phyloP scores from a whole-genome alignment of 371 early-diverging fungal genomes.

The Mortierella sp. region DNA sequence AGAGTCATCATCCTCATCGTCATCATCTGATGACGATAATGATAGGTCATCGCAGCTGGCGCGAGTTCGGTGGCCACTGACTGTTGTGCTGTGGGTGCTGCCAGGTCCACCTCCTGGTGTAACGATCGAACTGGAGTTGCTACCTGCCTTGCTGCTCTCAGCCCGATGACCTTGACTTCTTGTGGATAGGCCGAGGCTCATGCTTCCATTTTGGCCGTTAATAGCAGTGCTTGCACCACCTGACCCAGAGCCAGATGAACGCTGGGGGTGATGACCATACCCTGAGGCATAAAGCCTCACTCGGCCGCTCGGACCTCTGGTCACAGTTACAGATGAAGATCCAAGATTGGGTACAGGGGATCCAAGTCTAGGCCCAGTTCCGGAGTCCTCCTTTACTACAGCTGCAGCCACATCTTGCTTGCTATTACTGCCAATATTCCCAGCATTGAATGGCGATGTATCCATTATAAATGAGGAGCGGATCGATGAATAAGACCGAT shows the following conservation, averaged over 20 bases:
- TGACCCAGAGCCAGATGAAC: slow-evolving; percentile 52
- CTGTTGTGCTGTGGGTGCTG: slow-evolving; percentile 7
- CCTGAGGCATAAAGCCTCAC: slow-evolving; percentile 38
- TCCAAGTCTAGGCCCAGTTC: slow-evolving; percentile 2
- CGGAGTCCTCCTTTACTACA: neutral
- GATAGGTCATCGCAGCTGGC: slow-evolving; percentile 54
- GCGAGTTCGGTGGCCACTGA: slow-evolving; percentile 35
- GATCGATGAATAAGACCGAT: slow-evolving; percentile 54
- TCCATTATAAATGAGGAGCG: slow-evolving; percentile 56
- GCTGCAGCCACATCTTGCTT: neutral
- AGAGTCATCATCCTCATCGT: slow-evolving; percentile 55
- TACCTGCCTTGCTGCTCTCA: slow-evolving; percentile 41
- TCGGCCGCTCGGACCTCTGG: slow-evolving; percentile 17
- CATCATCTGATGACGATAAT: slow-evolving; percentile 49
- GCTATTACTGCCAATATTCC: neutral
- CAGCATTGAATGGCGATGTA: slow-evolving; percentile 30
- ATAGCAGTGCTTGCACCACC: slow-evolving; percentile 17
- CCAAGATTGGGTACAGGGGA: slow-evolving; percentile 33
- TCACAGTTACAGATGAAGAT: neutral
- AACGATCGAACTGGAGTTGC: slow-evolving; percentile 32
- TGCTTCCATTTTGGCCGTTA: slow-evolving; percentile 9
- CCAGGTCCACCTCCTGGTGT: neutral
- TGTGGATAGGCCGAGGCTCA: neutral
- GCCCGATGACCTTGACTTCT: slow-evolving; percentile 26
- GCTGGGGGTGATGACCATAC: slow-evolving; percentile 36